Base-by-base conservation (phyloP, 495 filamentous ascomycete genomes). In the Penicillium lividum region DNA sequence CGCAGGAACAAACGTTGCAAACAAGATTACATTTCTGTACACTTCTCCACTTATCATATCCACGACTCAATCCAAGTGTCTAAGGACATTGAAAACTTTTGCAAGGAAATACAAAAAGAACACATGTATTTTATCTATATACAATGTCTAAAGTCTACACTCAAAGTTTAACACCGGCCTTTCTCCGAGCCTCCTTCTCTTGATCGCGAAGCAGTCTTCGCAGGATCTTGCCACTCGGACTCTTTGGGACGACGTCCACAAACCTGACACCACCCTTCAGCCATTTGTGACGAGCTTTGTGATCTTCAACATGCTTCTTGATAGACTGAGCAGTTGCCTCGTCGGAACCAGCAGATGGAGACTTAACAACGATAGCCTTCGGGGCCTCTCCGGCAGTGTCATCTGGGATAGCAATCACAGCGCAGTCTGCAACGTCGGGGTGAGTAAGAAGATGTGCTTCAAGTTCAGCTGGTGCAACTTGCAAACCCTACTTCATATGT, bases 391-490 rank as follows among this genome's bases (percentile, higher is more conserved):
- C 91, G 11, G 88, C 85, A 2, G 77, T 72, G 29, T 89, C 86
- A 65, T 94, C 86, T 0, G 85, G 89, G 9, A 94, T 80, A 13
- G 86, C 86, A 60, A 97, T 92, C 10, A 97, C 91, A 30, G 91
- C 88, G 62, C 86, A 90, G 69, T 97, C 92, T 28, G 87, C 84
- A 15, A 96, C 92, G 29, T 82, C 79, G 0, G 89, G 87, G 67
- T 96, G 91, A 6, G 87, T 84, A 40, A 97, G 86, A 11, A 97
- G 81, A 64, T 94, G 91, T 16, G 91, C 89, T 77, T 97, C 92
- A 0, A 97, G 84, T 63, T 97, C 92, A 15, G 92, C 92, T 4
- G 92, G 92, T 4, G 92, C 91, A 34, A 97, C 92, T 89, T 97
- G 92, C 38, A 89, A 77, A 51, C 89, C 92, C 89, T 93, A 52